A percentile compares a stretch with the other conserved stretches of the same genome.
Conservation (phyloP, 257 asterid genomes). For the Ehretia macrophylla region DNA sequence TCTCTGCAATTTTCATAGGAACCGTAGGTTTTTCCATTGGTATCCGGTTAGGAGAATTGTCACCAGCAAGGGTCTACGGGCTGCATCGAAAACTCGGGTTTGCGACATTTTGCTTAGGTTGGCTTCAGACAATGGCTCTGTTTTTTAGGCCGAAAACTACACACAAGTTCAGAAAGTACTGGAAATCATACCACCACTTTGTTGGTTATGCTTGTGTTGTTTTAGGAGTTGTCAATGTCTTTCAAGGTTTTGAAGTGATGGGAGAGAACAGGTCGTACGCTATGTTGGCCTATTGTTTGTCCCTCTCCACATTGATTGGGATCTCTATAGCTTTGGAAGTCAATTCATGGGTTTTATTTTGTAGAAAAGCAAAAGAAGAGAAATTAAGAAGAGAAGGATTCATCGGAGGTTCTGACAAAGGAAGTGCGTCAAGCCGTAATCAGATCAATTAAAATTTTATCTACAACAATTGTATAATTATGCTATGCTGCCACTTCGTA, state of each 20-base stretch:
- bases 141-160: conserved; percentile 82
- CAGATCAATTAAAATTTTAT: neutral
- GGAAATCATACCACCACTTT: conserved; percentile 94
- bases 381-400: conserved; percentile 77
- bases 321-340: conserved; percentile 74
- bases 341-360: conserved; percentile 87
- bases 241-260: conserved; percentile 78
- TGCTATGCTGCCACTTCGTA: too few relatives aligned
- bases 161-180: conserved; percentile 64
- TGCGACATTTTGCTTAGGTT: conserved; percentile 64
- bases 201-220: conserved; percentile 88
- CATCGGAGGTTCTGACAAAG: conserved; percentile 54
- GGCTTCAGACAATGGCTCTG: conserved; percentile 82
- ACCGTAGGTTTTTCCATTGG: conserved; percentile 79
- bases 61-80: conserved; percentile 61
- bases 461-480: too few relatives aligned
- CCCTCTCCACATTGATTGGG: conserved; percentile 67
- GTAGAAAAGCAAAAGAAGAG: conserved; percentile 82
- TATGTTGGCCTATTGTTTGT: conserved; percentile 59
- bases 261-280: conserved; percentile 52
- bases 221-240: conserved; percentile 72
- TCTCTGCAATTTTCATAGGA: conserved; percentile 54
- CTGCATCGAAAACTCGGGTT: conserved; percentile 78
- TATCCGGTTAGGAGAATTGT: conserved; percentile 56
- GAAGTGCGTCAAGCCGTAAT: conserved; percentile 46